Evolutionary conservation across 2,329 filamentous ascomycete genomes (phyloP), one percentile per base, ranked within the genome.

Genomic region (Aureobasidium subglaciale): DNA sequence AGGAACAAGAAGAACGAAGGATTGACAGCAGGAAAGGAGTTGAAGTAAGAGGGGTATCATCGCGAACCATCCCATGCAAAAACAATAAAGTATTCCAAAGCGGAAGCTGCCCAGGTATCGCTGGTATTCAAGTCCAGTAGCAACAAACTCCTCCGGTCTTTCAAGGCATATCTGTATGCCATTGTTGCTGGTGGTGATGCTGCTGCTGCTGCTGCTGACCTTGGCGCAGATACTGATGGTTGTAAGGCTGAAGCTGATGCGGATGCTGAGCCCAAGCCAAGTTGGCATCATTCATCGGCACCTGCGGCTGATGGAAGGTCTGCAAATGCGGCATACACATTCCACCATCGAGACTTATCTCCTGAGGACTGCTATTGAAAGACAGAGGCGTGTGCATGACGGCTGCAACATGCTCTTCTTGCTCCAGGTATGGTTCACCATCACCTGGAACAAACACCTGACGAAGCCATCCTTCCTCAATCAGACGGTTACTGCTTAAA

Each of bases 391-490:
- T 8, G 8, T 22, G 34, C 9, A 13, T 25, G 16, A 15, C 9
- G 32, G 16, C 8, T 13, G 27, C 10, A 4, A 3, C 13, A 25
- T 41, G 35, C 24, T 40, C 24, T 18, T 40, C 48, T 18, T 52
- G 30, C 13, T 40, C 35, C 11, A 4, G 6, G 4, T 7, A 22
- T 52, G 48, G 48, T n/a, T 52, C 50, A 10, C 50, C 50, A 20
- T 54, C 50, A 9, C 50, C 50, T 15, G 27, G 32, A 34, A 42
- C 37, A 13, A 30, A 42, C 8, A 54, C 50, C 27, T 38, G 32
- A 18, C 50, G 32, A 40, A 54, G 30, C 50, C 50, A 54, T 10
- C 50, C 50, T 29, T 54, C 50, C 29, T 54, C 50, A n/a, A 54
- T 43, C 18, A 54, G 22, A 5, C 50, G 37, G 9, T 25, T 38